Conservation (phyloP, 768 basidiomycete species). For the Hypholoma sublateritium region DNA sequence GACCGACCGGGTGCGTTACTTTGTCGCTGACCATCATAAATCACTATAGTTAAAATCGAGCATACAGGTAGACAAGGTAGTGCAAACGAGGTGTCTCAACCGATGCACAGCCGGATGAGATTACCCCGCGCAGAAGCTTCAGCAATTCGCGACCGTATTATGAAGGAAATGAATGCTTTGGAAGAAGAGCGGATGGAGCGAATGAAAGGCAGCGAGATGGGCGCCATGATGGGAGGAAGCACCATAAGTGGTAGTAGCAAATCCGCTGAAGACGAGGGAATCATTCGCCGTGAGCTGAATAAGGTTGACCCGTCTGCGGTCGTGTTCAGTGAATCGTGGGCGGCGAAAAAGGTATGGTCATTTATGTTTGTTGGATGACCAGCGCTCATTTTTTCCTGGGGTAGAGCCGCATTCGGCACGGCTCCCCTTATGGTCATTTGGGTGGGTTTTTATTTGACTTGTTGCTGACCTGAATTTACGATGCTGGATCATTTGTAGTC, state of each 20-base stretch:
- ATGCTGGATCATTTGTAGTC: constrained; percentile 33
- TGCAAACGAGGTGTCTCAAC: constrained; percentile 25
- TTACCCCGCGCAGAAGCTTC: constrained; percentile 83
- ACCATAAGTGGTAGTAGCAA: constrained; percentile 54
- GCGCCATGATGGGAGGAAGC: constrained; percentile 61
- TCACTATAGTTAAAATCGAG: neutral
- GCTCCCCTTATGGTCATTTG: constrained; percentile 95
- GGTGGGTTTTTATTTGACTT: constrained; percentile 41
- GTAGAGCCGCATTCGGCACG: constrained; percentile 86
- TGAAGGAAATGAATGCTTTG: constrained; percentile 96
- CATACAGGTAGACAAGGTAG: constrained; percentile 12
- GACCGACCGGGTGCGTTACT: constrained; percentile 18
- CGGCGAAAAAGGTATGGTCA: constrained; percentile 75
- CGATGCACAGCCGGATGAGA: constrained; percentile 55
- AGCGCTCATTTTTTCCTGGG: neutral
- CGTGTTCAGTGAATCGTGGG: constrained; percentile 95
- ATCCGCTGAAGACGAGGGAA: constrained; percentile 87
- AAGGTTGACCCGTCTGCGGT: constrained; percentile 95
- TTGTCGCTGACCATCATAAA: neutral
- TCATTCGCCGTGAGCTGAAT: constrained; percentile 90
- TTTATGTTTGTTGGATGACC: neutral
- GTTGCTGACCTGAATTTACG: neutral
- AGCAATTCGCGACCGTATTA: constrained; percentile 91
- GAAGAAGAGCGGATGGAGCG: constrained; percentile 97
- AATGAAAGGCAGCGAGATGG: constrained; percentile 77